A percentile compares a stretch with the other conserved stretches of the same genome.
phyloP scores from a whole-genome alignment of 108 stramenopile genomes.

The Seminavis robusta region DNA sequence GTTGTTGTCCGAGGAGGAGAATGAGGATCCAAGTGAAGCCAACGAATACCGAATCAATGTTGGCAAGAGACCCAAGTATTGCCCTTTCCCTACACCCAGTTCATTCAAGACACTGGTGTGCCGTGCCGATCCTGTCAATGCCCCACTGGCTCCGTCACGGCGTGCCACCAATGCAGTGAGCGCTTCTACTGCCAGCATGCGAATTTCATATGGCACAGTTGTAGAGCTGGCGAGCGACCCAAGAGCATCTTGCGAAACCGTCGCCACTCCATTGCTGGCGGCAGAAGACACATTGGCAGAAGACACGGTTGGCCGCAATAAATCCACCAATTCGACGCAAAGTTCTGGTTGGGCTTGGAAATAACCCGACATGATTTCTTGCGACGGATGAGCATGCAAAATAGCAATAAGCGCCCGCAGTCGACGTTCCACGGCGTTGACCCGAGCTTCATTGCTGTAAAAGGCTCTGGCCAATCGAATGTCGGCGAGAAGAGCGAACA shows the following conservation, averaged over 20 bases:
- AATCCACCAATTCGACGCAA: constrained; percentile 82
- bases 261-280: constrained; percentile 2
- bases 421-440: constrained; percentile 65
- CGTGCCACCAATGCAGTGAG: constrained; percentile 86
- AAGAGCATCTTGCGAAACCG: not conserved
- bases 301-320: constrained; percentile 74
- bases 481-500: constrained; percentile 70
- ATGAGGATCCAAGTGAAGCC: constrained; percentile 62
- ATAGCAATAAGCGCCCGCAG: constrained; percentile 72
- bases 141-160: constrained; percentile 52
- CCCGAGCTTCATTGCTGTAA: constrained; percentile 43
- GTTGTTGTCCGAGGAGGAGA: constrained; percentile 5
- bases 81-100: constrained; percentile 89
- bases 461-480: constrained; percentile 77
- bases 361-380: constrained; percentile 76
- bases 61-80: constrained; percentile 87
- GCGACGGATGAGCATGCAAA: constrained; percentile 69
- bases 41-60: constrained; percentile 87
- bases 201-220: constrained; percentile 66
- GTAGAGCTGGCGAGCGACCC: constrained; percentile 9
- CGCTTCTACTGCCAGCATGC: constrained; percentile 77
- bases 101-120: constrained; percentile 86
- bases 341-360: constrained; percentile 92
- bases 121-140: constrained; percentile 58
- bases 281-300: constrained; percentile 39